phyloP scores from a whole-genome alignment of 202 grass and related monocot species.

The Digitaria exilis region DNA sequence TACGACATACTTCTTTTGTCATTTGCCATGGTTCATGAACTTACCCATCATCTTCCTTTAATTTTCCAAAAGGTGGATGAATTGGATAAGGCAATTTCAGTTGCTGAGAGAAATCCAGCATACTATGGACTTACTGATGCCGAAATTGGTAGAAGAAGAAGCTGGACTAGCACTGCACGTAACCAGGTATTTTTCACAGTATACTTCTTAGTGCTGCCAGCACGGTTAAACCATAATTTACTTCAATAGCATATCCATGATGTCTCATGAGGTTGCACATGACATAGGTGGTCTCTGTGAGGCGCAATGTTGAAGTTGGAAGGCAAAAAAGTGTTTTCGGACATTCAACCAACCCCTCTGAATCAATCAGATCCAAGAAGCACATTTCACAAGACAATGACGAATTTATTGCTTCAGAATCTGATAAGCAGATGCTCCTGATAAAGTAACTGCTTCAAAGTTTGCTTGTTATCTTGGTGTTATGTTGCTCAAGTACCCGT shows the following conservation, averaged over 20 bases:
- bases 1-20: neutral
- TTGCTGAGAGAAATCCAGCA: constrained; percentile 81
- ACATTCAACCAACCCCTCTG: constrained; percentile 50
- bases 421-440: constrained; percentile 89
- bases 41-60: neutral
- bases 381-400: constrained; percentile 60
- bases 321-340: constrained; percentile 51
- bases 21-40: neutral
- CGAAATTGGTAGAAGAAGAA: constrained; percentile 78
- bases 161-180: constrained; percentile 69
- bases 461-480: neutral
- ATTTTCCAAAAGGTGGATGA: constrained; percentile 81
- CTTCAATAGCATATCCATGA: neutral
- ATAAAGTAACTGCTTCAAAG: constrained; percentile 64
- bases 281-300: constrained; percentile 60
- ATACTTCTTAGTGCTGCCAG: neutral
- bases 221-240: constrained; percentile 16
- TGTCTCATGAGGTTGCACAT: constrained; percentile 30
- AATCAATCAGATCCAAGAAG: constrained; percentile 62
- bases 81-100: constrained; percentile 80
- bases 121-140: constrained; percentile 75
- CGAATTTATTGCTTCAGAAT: constrained; percentile 96
- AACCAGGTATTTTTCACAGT: constrained; percentile 58
- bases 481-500: neutral
- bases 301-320: constrained; percentile 71